Base-by-base conservation (phyloP, 2,329 filamentous ascomycete genomes). In the Botrytis hyacinthi region DNA sequence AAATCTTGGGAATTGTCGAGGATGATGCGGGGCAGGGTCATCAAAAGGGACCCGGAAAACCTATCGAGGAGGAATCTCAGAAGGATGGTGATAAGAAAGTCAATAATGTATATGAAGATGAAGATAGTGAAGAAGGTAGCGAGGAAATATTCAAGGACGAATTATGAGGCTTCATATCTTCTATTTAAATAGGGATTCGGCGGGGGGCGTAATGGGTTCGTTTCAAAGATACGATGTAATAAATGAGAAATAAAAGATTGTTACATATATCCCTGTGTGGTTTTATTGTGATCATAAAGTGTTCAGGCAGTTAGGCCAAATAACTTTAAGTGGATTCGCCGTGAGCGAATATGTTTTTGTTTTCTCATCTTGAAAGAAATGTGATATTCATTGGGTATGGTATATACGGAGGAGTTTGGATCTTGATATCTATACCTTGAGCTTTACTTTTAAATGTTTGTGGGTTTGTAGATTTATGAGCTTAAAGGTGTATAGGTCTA, bases 1-100 rank as follows among this genome's bases (percentile, higher is more conserved):
- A 94, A 80, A 88, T 95, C 59, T 85, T 91, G 62, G 93, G 91
- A 0, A 88, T 93, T 60, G 87, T 95, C 26, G 90, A 91, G 42
- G 83, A 84, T 2, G 87, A 88, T 20, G 86, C 86, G 85, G 88
- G 0, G 84, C 86, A 77, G 29, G 77, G 85, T 18, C 80, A 83
- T 5, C 80, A 77, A 20, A 78, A 92, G 51, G 77, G 74, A 7
- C 78, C 79, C 60, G 81, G 82, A 71, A 85, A 86, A 68, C 46
- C 69, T 26, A 40, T 46, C n/a, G 37, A 42, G 9, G 44, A 59
- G 22, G 37, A 2, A 14, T 32, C 44, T 5, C 20, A 68, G 14
- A n/a, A 60, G 26, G 29, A 40, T 37, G 14, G 5, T 10, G 60
- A 62, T 18, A 18, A 42, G 60, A 14, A 62, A 8, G 26, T n/a